Conservation (phyloP, 805 yeast genomes). For the Candida sonorensis region DNA sequence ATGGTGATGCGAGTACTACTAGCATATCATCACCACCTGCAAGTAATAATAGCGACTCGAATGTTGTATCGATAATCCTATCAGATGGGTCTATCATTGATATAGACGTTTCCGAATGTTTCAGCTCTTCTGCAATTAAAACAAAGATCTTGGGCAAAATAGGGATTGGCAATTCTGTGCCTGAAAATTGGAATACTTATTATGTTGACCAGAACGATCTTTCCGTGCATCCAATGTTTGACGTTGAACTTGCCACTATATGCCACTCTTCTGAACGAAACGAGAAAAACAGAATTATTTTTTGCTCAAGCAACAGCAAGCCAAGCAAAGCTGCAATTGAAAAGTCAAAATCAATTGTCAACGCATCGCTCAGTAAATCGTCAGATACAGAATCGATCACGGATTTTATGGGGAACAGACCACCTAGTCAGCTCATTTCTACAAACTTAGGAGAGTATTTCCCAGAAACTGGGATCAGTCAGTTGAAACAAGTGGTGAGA, state of each 20-base stretch:
- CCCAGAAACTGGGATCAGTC: constrained; percentile 70
- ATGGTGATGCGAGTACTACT: too few species aligned
- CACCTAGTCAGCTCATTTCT: constrained; percentile 88
- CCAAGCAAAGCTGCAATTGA: constrained; percentile 41
- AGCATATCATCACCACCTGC: too few species aligned
- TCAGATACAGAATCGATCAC: too few species aligned
- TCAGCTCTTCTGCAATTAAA: constrained; percentile 73
- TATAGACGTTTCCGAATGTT: constrained; percentile 71
- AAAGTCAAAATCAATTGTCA: constrained; percentile 5
- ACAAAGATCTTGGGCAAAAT: constrained; percentile 56
- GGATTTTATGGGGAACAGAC: constrained; percentile 77
- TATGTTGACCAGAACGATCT: constrained; percentile 42
- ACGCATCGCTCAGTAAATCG: too few species aligned
- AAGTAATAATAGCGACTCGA: too few species aligned
- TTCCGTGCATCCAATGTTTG: constrained; percentile 47
- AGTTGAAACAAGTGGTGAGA: constrained; percentile 71
- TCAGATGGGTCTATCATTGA: constrained; percentile 67
- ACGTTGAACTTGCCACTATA: constrained; percentile 74
- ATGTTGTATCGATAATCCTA: constrained; percentile 55
- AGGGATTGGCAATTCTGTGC: constrained; percentile 37
- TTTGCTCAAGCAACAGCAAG: constrained; percentile 55
- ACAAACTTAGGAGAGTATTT: constrained; percentile 85
- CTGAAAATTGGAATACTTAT: constrained; percentile 49
- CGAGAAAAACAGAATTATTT: constrained; percentile 63
- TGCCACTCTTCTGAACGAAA: constrained; percentile 69